These are phyloP conservation scores for Mortierella sp. DNA, from an alignment of 371 early-diverging fungal species.

Conservation along the genomic window DNA sequence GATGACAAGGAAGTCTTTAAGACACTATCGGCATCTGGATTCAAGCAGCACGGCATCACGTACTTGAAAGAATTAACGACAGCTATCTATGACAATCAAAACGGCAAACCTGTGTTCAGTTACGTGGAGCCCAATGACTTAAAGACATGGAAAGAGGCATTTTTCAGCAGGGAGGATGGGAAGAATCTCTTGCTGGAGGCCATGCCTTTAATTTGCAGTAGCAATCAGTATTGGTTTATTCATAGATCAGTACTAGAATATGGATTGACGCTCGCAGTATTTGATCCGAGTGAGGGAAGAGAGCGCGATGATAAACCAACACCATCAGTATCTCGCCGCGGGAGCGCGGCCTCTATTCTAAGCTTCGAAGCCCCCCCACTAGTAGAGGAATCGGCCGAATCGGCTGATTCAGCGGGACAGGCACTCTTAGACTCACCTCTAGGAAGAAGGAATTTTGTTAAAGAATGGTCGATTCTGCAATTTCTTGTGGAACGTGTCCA, in stretches of 20 bases:
- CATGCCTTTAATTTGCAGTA: not conserved
- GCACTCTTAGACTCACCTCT: no score
- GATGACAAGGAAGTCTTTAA: not conserved
- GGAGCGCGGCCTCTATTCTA: no score
- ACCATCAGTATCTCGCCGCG: no score
- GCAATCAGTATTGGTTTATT: not conserved
- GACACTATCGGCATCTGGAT: not conserved
- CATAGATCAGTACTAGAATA: not conserved
- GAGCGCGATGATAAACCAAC: no score
- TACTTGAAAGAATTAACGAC: not conserved
- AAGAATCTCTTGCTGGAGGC: not conserved
- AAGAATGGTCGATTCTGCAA: no score
- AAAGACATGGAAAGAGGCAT: conserved; percentile 9
- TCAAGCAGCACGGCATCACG: not conserved
- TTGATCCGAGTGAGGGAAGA: not conserved
- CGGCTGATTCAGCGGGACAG: no score
- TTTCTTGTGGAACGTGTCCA: no score
- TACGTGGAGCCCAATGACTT: not conserved
- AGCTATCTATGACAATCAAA: not conserved
- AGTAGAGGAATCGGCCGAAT: no score
- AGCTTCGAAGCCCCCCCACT: no score
- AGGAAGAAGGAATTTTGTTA: no score
- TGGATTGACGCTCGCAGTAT: not conserved
- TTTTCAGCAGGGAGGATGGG: conserved; percentile 6
- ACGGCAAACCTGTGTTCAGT: not conserved